A percentile compares a stretch with the other conserved stretches of the same genome.
Evolutionary conservation across 441 rosid species (phyloP).

Genomic region (Kokia cookei): DNA sequence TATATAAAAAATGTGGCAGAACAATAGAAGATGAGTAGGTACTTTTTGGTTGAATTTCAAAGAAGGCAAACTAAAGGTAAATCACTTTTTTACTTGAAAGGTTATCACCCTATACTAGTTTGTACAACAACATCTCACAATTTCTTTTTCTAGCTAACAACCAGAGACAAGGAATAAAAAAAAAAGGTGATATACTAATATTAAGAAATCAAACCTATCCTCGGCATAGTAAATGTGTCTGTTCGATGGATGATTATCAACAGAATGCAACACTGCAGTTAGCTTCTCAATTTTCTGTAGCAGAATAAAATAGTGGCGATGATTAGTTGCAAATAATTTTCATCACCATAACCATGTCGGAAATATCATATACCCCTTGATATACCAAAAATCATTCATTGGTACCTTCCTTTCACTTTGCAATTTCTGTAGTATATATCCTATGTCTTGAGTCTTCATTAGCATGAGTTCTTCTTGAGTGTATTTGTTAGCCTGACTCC

Average conservation of each 20-base stretch:
- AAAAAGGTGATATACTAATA: not conserved
- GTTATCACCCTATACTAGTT: not conserved
- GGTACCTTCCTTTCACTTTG: constrained; percentile 77
- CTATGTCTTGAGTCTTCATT: constrained; percentile 91
- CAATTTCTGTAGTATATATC: constrained; percentile 70
- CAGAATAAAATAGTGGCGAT: not conserved
- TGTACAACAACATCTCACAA: not conserved
- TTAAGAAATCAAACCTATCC: constrained; percentile 51
- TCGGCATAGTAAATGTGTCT: constrained; percentile 70
- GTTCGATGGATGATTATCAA: constrained; percentile 41
- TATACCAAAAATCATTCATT: not conserved
- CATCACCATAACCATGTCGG: not conserved
- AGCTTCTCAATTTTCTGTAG: constrained; percentile 84
- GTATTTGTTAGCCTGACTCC: constrained; percentile 67
- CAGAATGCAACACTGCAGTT: constrained; percentile 58
- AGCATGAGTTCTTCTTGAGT: constrained; percentile 68
- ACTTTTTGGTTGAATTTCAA: not conserved
- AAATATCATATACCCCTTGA: not conserved
- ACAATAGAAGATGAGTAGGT: too few relatives aligned
- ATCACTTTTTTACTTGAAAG: not conserved
- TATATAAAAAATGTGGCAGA: too few relatives aligned
- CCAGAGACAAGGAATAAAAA: not conserved
- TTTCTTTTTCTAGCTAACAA: not conserved
- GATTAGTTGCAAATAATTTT: not conserved
- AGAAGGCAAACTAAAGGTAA: not conserved